Evolutionary conservation across 2,329 filamentous ascomycete species (phyloP).

Genomic region (Zopfia rhizophila): DNA sequence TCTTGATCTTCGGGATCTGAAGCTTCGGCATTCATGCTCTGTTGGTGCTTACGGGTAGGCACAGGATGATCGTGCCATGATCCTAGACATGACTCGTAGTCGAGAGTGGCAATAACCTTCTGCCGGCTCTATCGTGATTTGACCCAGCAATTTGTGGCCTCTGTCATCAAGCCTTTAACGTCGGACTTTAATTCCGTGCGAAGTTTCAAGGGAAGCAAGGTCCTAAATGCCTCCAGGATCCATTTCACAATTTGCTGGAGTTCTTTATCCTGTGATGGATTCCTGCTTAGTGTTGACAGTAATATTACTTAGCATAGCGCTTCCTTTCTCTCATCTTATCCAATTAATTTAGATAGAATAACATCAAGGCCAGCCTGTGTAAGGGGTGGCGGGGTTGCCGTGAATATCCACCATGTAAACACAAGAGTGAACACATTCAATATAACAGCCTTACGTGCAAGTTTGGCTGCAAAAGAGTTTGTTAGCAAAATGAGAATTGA

Average conservation of each 20-base stretch:
- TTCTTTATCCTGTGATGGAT: conserved; percentile 1
- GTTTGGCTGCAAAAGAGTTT: background rate
- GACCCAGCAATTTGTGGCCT: conserved; percentile 5
- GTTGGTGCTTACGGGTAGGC: background rate
- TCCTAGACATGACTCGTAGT: conserved; percentile 3
- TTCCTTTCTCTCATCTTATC: conserved; percentile 6
- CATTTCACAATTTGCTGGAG: background rate
- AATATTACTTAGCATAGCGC: conserved; percentile 4
- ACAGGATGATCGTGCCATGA: background rate
- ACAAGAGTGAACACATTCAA: conserved; percentile 4
- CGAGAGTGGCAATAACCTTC: conserved; percentile 4
- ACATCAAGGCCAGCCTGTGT: conserved; percentile 3
- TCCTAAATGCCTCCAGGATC: conserved; percentile 1
- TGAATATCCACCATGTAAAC: conserved; percentile 6
- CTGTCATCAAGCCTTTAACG: conserved; percentile 1
- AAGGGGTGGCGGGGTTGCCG: conserved; percentile 4
- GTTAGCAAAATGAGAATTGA: background rate
- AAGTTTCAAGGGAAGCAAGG: background rate
- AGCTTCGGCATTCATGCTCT: conserved; percentile 1
- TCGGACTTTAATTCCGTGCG: conserved; percentile 2
- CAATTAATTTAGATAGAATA: background rate
- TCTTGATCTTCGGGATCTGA: conserved; percentile 9
- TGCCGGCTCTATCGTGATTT: conserved; percentile 3
- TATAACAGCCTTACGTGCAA: conserved; percentile 5
- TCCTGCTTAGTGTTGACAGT: background rate